Evolutionary conservation across 345 rosid species (phyloP).

Genomic region (Chamaenerion angustifolium): DNA sequence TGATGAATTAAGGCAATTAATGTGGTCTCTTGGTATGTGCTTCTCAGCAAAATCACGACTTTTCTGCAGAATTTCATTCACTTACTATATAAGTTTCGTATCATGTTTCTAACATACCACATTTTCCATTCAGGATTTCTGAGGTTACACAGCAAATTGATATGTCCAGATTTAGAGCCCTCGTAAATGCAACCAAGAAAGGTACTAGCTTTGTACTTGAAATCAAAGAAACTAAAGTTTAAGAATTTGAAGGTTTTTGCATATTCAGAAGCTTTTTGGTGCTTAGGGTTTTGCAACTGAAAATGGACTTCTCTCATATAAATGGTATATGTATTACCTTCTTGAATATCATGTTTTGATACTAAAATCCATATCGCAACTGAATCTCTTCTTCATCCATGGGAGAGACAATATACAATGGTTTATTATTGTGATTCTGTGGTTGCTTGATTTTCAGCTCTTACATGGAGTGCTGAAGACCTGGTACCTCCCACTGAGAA

Average conservation of each 20-base stretch:
- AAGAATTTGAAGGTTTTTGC: not conserved
- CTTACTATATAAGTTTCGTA: no score
- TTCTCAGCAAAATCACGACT: no score
- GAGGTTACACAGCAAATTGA: slow-evolving; percentile 5
- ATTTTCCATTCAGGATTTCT: not conserved
- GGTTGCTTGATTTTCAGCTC: slow-evolving; percentile 32
- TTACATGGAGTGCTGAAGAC: slow-evolving; percentile 78
- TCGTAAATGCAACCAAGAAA: slow-evolving; percentile 67
- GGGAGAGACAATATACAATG: not conserved
- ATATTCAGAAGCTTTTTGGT: not conserved
- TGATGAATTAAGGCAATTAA: no score
- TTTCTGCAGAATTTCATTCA: no score
- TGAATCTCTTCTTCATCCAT: not conserved
- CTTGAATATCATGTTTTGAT: not conserved
- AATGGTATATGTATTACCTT: not conserved
- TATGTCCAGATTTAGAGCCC: slow-evolving; percentile 65
- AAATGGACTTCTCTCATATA: not conserved
- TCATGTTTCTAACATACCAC: no score
- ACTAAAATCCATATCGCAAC: not conserved
- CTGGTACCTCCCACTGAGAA: slow-evolving; percentile 68
- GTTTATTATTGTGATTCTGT: not conserved
- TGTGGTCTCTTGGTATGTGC: no score
- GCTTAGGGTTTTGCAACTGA: not conserved
- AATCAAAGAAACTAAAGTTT: not conserved
- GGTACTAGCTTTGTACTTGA: slow-evolving; percentile 19